These are phyloP conservation scores for Escovopsis weberi DNA, from an alignment of 2,329 filamentous ascomycete species.

Conservation along the genomic window DNA sequence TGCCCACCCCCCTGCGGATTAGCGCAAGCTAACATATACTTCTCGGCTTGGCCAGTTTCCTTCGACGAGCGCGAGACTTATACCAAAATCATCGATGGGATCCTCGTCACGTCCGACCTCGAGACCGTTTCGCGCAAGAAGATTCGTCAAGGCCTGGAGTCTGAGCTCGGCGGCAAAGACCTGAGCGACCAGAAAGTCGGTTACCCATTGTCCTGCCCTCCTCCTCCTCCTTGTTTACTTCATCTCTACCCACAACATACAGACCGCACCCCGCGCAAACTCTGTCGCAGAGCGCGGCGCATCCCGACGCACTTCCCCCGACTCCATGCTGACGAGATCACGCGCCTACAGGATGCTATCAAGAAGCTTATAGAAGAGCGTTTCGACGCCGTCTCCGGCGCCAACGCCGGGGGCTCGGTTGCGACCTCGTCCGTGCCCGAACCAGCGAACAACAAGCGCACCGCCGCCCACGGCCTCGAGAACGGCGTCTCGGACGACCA, in stretches of 20 bases:
- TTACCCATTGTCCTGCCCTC: background rate
- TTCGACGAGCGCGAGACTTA: constrained; percentile 36
- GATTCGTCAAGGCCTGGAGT: constrained; percentile 42
- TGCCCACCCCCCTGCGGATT: no score
- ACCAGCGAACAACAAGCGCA: constrained; percentile 19
- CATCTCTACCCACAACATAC: no score
- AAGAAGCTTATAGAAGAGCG: constrained; percentile 59
- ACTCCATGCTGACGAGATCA: background rate
- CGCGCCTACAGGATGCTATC: constrained; percentile 44
- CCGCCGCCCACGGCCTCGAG: constrained; percentile 21
- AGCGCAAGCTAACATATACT: background rate
- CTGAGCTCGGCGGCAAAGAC: constrained; percentile 40
- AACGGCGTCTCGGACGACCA: constrained; percentile 29
- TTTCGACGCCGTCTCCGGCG: constrained; percentile 53
- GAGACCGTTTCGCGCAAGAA: constrained; percentile 50
- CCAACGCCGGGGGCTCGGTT: constrained; percentile 31
- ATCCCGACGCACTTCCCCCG: background rate
- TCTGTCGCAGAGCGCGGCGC: no score
- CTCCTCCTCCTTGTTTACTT: no score
- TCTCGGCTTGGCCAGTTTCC: constrained; percentile 26
- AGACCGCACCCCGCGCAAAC: background rate
- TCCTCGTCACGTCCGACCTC: constrained; percentile 42
- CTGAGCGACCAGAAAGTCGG: constrained; percentile 43
- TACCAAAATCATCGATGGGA: constrained; percentile 44
- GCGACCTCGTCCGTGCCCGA: constrained; percentile 19